phyloP scores from a whole-genome alignment of 345 rosid genomes.

The Murraya paniculata region DNA sequence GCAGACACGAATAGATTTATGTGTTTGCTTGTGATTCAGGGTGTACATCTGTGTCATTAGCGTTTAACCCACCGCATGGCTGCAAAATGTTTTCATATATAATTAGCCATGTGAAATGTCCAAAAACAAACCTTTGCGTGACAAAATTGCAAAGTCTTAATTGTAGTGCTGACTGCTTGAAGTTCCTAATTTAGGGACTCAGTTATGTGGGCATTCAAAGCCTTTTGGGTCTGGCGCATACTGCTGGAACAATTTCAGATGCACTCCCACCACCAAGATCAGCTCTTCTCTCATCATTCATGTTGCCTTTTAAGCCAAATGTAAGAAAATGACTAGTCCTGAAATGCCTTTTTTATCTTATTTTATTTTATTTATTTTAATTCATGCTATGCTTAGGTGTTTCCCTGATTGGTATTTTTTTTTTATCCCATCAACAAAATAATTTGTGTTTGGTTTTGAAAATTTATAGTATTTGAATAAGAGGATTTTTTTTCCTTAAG shows the following conservation, averaged over 20 bases:
- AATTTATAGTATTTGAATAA: not conserved
- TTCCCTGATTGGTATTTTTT: not conserved
- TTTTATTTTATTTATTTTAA: no score
- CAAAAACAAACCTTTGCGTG: not conserved
- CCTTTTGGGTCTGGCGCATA: constrained; percentile 58
- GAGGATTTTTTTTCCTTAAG: no score
- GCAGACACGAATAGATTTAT: not conserved
- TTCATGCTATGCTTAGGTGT: not conserved
- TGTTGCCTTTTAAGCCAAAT: constrained; percentile 56
- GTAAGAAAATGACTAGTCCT: constrained; percentile 34
- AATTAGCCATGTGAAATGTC: not conserved
- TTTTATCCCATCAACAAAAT: constrained; percentile 7
- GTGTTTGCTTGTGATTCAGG: not conserved
- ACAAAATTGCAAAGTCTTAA: not conserved
- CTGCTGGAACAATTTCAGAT: constrained; percentile 56
- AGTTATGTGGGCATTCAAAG: constrained; percentile 55
- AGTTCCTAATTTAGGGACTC: constrained; percentile 40
- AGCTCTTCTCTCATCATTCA: constrained; percentile 57
- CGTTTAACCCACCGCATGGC: not conserved
- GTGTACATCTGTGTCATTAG: not conserved
- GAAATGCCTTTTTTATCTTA: constrained; percentile 4
- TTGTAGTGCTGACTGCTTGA: constrained; percentile 7
- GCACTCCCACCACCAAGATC: constrained; percentile 69
- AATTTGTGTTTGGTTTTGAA: not conserved
- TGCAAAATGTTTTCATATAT: not conserved